Evolutionary conservation across 192 early-diverging fungal genomes (phyloP), one percentile per base, ranked within the genome.

Genomic region (Entrophospora sp.): DNA sequence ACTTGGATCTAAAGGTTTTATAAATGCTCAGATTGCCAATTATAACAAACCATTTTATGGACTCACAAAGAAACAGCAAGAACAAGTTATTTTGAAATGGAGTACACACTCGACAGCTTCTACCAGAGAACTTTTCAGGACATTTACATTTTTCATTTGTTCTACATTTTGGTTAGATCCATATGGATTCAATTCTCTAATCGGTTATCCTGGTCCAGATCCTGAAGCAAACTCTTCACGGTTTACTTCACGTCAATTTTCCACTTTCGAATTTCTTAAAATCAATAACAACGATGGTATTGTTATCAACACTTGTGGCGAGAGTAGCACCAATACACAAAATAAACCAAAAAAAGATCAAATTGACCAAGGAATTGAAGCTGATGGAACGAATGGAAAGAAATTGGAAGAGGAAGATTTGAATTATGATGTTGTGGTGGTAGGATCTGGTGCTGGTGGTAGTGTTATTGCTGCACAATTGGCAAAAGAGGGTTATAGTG

Each of bases 391-490:
- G n/a, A n/a, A n/a, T n/a, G n/a, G n/a, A n/a, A n/a, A n/a, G n/a
- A n/a, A n/a, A n/a, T n/a, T n/a, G n/a, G n/a, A n/a, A n/a, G n/a
- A n/a, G n/a, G n/a, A n/a, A n/a, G 73, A 79, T 24, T 45, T 75
- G 45, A 58, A 48, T 16, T 78, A 64, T 34, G 89, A 91, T 71
- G 83, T 83, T 1, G 83, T 91, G 16, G 73, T 91, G 46, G 70
- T 89, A 56, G 88, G 88, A 0, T 81, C 79, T 16, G 89, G 89
- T 14, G 81, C 82, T 31, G 89, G 89, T 35, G 82, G 87, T 35
- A 82, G 85, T 45, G 81, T 87, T 2, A 67, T 77, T 44, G 90
- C 90, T 3, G 82, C 79, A 5, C 79, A 85, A 46, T 79, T 92
- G 7, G 71, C 88, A 0, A 71, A 75, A 61, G 77, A 79, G 18